Evolutionary conservation across 257 asterid species (phyloP).

Genomic region (Nicotiana benthamiana): DNA sequence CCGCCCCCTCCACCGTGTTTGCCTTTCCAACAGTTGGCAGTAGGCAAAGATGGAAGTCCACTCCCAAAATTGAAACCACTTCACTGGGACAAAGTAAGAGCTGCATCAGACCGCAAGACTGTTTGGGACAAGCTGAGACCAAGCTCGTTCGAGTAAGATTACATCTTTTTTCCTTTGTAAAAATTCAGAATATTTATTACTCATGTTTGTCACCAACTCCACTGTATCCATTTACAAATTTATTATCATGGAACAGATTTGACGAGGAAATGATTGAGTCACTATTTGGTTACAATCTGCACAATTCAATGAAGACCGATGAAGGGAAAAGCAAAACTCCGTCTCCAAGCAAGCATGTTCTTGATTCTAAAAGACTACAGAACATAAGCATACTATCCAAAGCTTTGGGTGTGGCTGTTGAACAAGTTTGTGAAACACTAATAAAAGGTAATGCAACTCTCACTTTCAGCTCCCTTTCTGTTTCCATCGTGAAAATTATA

Average conservation of each 20-base stretch:
- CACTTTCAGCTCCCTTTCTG: not conserved
- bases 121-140: slow-evolving; percentile 95
- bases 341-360: slow-evolving; percentile 84
- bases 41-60: slow-evolving; percentile 72
- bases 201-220: not conserved
- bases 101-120: slow-evolving; percentile 73
- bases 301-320: slow-evolving; percentile 48
- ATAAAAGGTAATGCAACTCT: slow-evolving; percentile 38
- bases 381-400: slow-evolving; percentile 85
- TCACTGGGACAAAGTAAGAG: slow-evolving; percentile 98
- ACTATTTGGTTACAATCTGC: slow-evolving; percentile 79
- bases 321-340: slow-evolving; percentile 68
- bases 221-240: slow-evolving; percentile 2
- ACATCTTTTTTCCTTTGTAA: not conserved
- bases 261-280: slow-evolving; percentile 97
- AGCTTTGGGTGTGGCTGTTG: slow-evolving; percentile 66
- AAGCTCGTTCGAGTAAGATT: slow-evolving; percentile 83
- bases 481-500: not conserved
- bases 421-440: slow-evolving; percentile 75
- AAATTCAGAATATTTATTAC: not conserved
- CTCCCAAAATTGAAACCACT: slow-evolving; percentile 84
- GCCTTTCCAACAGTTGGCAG: slow-evolving; percentile 25
- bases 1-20: slow-evolving; percentile 74
- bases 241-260: slow-evolving; percentile 37
- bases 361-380: slow-evolving; percentile 90